Base-by-base conservation (phyloP, 2,329 filamentous ascomycete species). In the Plenodomus biglobosus region DNA sequence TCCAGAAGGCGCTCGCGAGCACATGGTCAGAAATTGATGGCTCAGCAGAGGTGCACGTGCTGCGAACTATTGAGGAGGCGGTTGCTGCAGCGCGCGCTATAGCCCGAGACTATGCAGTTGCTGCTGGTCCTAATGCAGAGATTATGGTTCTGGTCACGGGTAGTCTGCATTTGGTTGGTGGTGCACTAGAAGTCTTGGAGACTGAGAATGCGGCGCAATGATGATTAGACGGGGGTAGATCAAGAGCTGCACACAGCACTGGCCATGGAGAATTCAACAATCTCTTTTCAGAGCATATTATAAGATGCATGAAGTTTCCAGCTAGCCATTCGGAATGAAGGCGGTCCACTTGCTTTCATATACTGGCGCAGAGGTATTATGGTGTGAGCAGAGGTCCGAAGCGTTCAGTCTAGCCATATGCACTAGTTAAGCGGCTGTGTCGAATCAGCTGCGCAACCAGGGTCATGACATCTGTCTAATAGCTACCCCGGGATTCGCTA, bases 131-230 rank as follows among this genome's bases (percentile, higher is more conserved):
- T n/a, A 52, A 73, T 42, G 59, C 68, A 2, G 77, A 78, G 41
- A 76, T 84, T 15, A 82, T 84, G 67, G 83, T 86, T 0, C 74
- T 96, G 45, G 85, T 90, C 8, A 95, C 91, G 13, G 91, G 91
- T 2, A 95, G 90, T 68, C 74, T 95, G 64, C 87, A 95, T 76
- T 78, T 96, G 34, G 90, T 92, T 1, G 90, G 91, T 7, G 88
- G 87, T 10, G 76, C 91, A 38, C 75, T 95, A 43, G 85, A 88
- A 68, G 84, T 88, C 1, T 71, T 95, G 49, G 89, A 88, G 58
- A 66, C 61, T 6, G 49, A 46, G 21, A 48, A 42, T 16, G 30
- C 27, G 15, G 27, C 27, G 27, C 27, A 32, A 15, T 32, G 27
- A 32, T 32, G 8, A n/a, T n/a, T n/a, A n/a, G n/a, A n/a, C n/a